Evolutionary conservation across 108 stramenopile species (phyloP).

Genomic region (Pseudonitzschia multistriata): DNA sequence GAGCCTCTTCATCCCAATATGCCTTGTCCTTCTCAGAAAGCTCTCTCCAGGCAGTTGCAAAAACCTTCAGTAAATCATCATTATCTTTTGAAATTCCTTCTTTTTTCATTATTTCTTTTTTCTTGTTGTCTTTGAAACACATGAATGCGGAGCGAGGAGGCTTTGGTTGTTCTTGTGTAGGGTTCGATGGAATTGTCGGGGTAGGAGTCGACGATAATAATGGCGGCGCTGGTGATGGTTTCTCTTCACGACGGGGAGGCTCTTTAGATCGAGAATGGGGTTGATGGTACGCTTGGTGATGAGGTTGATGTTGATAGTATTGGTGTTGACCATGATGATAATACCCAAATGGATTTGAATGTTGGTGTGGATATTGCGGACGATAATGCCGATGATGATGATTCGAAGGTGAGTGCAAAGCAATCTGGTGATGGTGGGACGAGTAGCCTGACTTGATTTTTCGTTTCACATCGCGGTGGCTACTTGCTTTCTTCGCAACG

Average conservation of each 20-base stretch:
- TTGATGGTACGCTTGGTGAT: too few species aligned
- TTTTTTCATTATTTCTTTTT: constrained; percentile 36
- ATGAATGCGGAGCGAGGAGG: constrained; percentile 66
- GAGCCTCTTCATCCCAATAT: constrained; percentile 56
- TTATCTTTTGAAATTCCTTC: constrained; percentile 30
- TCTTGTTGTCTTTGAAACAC: constrained; percentile 60
- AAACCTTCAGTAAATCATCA: constrained; percentile 37
- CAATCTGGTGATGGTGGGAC: constrained; percentile 4
- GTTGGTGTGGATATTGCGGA: background rate
- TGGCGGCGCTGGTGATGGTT: background rate
- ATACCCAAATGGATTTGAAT: background rate
- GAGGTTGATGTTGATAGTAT: background rate
- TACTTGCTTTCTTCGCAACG: constrained; percentile 13
- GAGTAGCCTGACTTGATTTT: constrained; percentile 3
- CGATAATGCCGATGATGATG: constrained; percentile 9
- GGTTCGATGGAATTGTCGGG: background rate
- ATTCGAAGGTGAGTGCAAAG: background rate
- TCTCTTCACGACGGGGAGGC: background rate
- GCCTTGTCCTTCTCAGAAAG: constrained; percentile 42
- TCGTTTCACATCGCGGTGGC: background rate
- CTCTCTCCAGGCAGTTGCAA: constrained; percentile 47
- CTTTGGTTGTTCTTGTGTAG: constrained; percentile 30
- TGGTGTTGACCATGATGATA: background rate
- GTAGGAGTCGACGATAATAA: background rate
- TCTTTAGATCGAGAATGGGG: background rate